Percentiles rank a stretch among this genome's conserved stretches.
Evolutionary conservation across 73 alveolate species (phyloP).

Genomic region (Symbiodinium pilosum): DNA sequence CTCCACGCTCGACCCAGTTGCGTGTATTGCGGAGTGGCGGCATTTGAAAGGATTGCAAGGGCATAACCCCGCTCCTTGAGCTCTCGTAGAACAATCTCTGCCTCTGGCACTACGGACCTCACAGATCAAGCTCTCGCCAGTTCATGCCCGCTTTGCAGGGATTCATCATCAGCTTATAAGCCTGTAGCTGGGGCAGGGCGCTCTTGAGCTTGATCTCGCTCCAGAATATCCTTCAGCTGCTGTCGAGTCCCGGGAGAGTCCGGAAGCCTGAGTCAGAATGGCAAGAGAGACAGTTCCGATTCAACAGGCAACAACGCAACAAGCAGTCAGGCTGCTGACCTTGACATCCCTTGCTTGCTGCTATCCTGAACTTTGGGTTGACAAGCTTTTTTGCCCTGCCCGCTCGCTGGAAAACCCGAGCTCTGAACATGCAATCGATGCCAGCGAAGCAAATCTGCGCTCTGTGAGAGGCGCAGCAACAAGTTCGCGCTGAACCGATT

Average conservation of each 20-base stretch:
- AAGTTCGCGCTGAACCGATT: no score
- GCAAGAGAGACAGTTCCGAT: no score
- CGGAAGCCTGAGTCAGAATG: background rate
- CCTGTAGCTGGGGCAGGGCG: background rate
- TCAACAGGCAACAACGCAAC: no score
- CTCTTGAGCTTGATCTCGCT: constrained; percentile 13
- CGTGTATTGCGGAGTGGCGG: constrained; percentile 6
- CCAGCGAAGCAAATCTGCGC: no score
- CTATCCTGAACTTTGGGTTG: no score
- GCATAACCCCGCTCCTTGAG: background rate
- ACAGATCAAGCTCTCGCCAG: background rate
- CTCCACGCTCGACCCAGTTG: background rate
- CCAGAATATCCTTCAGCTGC: background rate
- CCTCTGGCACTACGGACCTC: background rate
- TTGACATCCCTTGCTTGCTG: no score
- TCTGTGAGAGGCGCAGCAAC: no score
- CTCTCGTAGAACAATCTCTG: background rate
- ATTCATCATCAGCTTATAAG: background rate
- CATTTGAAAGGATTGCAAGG: background rate
- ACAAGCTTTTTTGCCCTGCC: no score
- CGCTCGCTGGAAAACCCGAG: no score
- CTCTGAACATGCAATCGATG: no score
- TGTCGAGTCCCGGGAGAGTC: background rate
- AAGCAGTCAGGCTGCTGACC: no score
- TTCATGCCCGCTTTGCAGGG: background rate